A percentile compares a stretch with the other conserved stretches of the same genome.
phyloP scores from a whole-genome alignment of 106 monocot species.

The Platanthera zijinensis region DNA sequence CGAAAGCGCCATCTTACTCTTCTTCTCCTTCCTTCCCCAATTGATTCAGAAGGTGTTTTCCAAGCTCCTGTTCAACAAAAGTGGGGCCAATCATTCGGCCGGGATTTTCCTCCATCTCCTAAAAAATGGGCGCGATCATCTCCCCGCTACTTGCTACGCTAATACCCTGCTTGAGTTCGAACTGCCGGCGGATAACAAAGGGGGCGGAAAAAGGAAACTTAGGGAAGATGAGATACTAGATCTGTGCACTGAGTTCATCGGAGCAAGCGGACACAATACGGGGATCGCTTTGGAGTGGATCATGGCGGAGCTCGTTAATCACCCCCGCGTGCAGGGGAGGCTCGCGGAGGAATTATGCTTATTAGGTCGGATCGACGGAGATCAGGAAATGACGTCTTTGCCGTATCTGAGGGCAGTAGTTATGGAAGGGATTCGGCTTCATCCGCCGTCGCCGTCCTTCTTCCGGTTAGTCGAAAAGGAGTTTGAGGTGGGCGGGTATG shows the following conservation, averaged over 20 bases:
- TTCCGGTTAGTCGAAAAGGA: no score
- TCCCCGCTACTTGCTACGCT: neutral
- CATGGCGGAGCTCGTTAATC: conserved; percentile 10
- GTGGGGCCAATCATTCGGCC: no score
- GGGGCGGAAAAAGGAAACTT: neutral
- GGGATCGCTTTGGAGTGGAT: conserved; percentile 7
- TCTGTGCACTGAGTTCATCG: conserved; percentile 5
- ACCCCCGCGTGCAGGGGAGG: conserved; percentile 8
- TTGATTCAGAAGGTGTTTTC: conserved; percentile 12
- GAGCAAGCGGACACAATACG: neutral
- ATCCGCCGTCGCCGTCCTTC: no score
- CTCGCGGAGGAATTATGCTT: no score
- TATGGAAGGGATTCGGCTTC: no score
- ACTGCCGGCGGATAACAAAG: neutral
- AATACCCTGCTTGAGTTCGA: neutral
- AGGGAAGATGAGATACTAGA: conserved; percentile 2
- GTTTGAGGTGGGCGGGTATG: no score
- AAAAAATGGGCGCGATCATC: no score
- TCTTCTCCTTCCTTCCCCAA: conserved; percentile 14
- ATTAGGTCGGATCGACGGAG: no score
- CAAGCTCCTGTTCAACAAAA: neutral
- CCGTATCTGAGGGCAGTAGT: no score
- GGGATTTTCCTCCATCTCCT: no score
- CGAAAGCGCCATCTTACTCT: neutral
- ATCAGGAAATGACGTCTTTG: no score